Evolutionary conservation across 768 basidiomycete genomes (phyloP).

Genomic region (Macrolepiota albuminosa): DNA sequence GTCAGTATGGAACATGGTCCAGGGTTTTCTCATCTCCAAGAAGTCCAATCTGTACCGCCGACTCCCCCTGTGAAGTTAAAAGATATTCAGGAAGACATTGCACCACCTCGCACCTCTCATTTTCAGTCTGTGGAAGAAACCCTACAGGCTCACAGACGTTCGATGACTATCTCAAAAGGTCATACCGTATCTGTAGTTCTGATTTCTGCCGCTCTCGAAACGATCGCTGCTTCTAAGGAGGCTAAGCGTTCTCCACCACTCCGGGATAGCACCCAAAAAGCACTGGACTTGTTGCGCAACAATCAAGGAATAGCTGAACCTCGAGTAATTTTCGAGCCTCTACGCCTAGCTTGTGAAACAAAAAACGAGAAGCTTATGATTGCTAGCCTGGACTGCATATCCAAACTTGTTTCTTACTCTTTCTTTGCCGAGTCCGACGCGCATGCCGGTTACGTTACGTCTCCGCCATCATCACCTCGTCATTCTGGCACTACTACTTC

Average conservation of each 20-base stretch:
- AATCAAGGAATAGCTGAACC: constrained; percentile 74
- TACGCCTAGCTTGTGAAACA: constrained; percentile 95
- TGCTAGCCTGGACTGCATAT: constrained; percentile 94
- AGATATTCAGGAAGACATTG: not conserved
- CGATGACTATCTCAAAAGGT: constrained; percentile 62
- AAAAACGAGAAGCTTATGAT: constrained; percentile 91
- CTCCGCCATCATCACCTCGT: constrained; percentile 76
- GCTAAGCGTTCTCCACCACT: constrained; percentile 80
- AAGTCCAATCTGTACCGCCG: constrained; percentile 3
- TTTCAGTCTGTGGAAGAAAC: constrained; percentile 2
- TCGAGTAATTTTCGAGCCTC: constrained; percentile 91
- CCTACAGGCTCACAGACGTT: constrained; percentile 39
- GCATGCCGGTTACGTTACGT: constrained; percentile 41
- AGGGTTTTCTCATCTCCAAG: not conserved
- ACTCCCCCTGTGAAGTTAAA: constrained; percentile 13
- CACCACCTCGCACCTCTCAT: not conserved
- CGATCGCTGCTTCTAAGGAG: constrained; percentile 83
- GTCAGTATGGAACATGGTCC: not conserved
- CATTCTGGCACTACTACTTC: constrained; percentile 31
- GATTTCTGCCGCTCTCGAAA: constrained; percentile 81
- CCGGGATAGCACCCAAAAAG: constrained; percentile 76
- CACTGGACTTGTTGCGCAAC: constrained; percentile 75
- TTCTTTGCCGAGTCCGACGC: constrained; percentile 80
- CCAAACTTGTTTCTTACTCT: constrained; percentile 95
- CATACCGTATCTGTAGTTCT: constrained; percentile 74